Evolutionary conservation across 257 asterid species (phyloP).

Genomic region (Fraxinus quadrangulata): DNA sequence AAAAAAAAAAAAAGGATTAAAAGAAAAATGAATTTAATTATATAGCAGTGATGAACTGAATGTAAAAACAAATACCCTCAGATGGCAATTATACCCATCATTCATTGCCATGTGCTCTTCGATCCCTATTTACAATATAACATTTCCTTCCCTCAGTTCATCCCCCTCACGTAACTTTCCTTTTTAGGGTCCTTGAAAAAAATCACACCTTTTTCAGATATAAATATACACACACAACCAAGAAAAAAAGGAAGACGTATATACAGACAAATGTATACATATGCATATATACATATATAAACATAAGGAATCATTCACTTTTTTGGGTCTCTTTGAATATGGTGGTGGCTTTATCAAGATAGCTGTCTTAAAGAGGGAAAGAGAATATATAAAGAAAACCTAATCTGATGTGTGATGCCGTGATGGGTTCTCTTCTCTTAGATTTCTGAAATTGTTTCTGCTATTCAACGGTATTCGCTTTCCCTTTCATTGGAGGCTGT

Average conservation of each 20-base stretch:
- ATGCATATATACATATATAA: not conserved
- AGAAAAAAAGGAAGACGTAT: not conserved
- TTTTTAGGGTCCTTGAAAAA: not conserved
- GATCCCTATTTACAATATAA: not conserved
- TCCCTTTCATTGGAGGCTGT: slow-evolving; percentile 54
- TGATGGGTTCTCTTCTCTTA: slow-evolving; percentile 49
- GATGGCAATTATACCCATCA: not conserved
- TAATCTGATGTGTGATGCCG: slow-evolving; percentile 49
- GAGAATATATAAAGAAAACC: slow-evolving; percentile 46
- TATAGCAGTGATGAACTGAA: not conserved
- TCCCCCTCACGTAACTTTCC: not conserved
- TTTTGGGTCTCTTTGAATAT: slow-evolving; percentile 48
- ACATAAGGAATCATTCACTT: slow-evolving; percentile 56
- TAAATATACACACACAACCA: not conserved
- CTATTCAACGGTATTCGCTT: slow-evolving; percentile 60
- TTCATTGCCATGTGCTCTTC: not conserved
- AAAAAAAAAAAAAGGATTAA: not conserved
- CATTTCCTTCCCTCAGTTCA: not conserved
- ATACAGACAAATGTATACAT: not conserved
- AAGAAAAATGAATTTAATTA: not conserved
- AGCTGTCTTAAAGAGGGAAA: slow-evolving; percentile 26
- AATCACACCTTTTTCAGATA: not conserved
- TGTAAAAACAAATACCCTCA: not conserved
- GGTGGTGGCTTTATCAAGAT: slow-evolving; percentile 54
- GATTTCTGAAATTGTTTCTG: slow-evolving; percentile 37